Evolutionary conservation across 2,329 filamentous ascomycete genomes (phyloP).

Genomic region (Neurospora sp.): DNA sequence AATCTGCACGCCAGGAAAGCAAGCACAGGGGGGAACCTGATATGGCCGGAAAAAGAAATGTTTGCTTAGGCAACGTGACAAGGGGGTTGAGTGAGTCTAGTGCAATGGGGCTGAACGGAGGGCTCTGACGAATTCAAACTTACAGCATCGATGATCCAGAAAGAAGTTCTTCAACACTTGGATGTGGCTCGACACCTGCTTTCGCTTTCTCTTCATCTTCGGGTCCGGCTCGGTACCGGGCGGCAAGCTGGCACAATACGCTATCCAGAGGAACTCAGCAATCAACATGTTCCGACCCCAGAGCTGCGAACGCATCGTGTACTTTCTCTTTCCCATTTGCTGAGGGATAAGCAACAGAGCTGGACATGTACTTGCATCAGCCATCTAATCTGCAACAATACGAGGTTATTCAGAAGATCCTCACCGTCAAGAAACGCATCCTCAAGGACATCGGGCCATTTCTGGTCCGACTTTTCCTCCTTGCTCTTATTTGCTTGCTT

Average conservation of each 20-base stretch:
- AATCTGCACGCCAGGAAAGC: slow-evolving; percentile 5
- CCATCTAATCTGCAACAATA: neutral
- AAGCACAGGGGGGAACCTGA: neutral
- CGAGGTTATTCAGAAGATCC: slow-evolving; percentile 15
- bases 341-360: slow-evolving; percentile 56
- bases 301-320: slow-evolving; percentile 52
- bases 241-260: slow-evolving; percentile 35
- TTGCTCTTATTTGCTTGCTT: slow-evolving; percentile 58
- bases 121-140: slow-evolving; percentile 24
- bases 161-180: slow-evolving; percentile 62
- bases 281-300: slow-evolving; percentile 64
- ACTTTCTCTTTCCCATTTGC: slow-evolving; percentile 54
- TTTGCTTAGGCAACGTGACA: neutral
- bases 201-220: slow-evolving; percentile 39
- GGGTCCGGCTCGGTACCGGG: slow-evolving; percentile 36
- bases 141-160: slow-evolving; percentile 52
- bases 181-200: slow-evolving; percentile 62
- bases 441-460: slow-evolving; percentile 54
- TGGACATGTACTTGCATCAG: slow-evolving; percentile 21
- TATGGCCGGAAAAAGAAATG: neutral
- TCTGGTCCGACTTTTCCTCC: slow-evolving; percentile 50
- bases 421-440: slow-evolving; percentile 59
- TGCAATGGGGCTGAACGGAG: slow-evolving; percentile 3
- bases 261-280: slow-evolving; percentile 55
- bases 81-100: neutral